These are phyloP conservation scores for Fusarium sp. DNA, from an alignment of 2,329 filamentous ascomycete species.

Conservation along the genomic window DNA sequence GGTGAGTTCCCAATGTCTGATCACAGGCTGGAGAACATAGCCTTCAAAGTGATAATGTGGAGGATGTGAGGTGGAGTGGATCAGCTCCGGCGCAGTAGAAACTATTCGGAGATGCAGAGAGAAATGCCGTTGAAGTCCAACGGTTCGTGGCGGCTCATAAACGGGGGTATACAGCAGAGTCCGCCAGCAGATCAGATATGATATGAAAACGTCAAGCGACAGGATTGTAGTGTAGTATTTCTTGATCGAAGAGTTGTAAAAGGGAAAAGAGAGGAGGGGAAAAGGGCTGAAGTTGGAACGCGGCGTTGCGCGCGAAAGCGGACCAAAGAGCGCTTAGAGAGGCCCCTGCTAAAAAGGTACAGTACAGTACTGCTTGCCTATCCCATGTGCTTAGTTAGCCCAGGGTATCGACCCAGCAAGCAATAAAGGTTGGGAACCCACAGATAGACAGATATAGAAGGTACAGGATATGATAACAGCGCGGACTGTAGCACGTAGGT, in stretches of 20 bases:
- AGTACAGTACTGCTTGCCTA: slow-evolving; percentile 8
- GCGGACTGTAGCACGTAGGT: slow-evolving; percentile 36
- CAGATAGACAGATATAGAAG: slow-evolving; percentile 19
- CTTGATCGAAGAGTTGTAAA: slow-evolving; percentile 29
- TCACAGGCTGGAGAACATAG: slow-evolving; percentile 51
- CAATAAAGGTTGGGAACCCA: slow-evolving; percentile 27
- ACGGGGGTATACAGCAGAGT: not conserved
- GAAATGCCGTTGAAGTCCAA: slow-evolving; percentile 25
- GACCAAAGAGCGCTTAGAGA: slow-evolving; percentile 45
- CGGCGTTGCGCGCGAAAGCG: slow-evolving; percentile 44
- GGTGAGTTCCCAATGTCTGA: slow-evolving; percentile 44
- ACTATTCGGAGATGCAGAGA: slow-evolving; percentile 33
- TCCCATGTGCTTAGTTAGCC: slow-evolving; percentile 22
- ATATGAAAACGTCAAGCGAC: slow-evolving; percentile 12
- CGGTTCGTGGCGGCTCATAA: slow-evolving; percentile 16
- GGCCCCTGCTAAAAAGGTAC: slow-evolving; percentile 40
- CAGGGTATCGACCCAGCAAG: slow-evolving; percentile 25
- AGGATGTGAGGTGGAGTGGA: slow-evolving; percentile 37
- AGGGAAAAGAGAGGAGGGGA: slow-evolving; percentile 41
- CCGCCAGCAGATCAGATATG: slow-evolving; percentile 6
- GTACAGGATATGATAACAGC: slow-evolving; percentile 10
- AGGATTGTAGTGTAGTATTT: slow-evolving; percentile 26
- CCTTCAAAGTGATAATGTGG: slow-evolving; percentile 39
- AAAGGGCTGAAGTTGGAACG: slow-evolving; percentile 44
- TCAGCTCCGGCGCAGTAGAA: slow-evolving; percentile 23